A percentile compares a stretch with the other conserved stretches of the same genome.
Conservation (phyloP, 179 eudicot genomes). For the Corrigiola litoralis region DNA sequence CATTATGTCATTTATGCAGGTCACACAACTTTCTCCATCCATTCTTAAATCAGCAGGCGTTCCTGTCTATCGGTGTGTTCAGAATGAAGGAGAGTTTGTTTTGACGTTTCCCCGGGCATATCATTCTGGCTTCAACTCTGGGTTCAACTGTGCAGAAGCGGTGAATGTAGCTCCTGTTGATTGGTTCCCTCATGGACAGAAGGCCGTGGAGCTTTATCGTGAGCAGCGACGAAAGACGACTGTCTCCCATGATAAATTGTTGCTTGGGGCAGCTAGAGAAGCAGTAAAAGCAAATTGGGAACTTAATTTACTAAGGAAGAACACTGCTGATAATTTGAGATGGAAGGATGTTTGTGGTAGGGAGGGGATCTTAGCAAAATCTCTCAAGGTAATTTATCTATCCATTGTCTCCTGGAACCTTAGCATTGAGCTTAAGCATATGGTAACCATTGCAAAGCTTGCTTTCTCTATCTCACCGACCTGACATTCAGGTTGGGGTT, state of each 20-base stretch:
- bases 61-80: slow-evolving; percentile 88
- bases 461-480: neutral
- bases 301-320: slow-evolving; percentile 61
- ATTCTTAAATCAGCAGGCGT: slow-evolving; percentile 79
- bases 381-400: slow-evolving; percentile 60
- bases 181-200: slow-evolving; percentile 97
- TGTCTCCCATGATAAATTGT: slow-evolving; percentile 89
- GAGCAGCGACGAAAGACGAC: slow-evolving; percentile 85
- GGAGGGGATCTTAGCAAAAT: slow-evolving; percentile 79
- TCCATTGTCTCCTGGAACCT: neutral
- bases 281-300: slow-evolving; percentile 99
- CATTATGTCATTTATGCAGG: slow-evolving; percentile 41
- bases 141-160: slow-evolving; percentile 99
- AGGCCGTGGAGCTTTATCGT: slow-evolving; percentile 93
- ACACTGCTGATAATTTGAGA: slow-evolving; percentile 61
- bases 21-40: slow-evolving; percentile 90
- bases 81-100: slow-evolving; percentile 85
- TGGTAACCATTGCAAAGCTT: neutral
- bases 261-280: slow-evolving; percentile 96
- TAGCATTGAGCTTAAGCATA: too few species aligned
- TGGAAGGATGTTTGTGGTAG: slow-evolving; percentile 90
- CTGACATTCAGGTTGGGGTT: too few species aligned
- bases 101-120: slow-evolving; percentile 97
- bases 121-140: slow-evolving; percentile 95
- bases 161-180: slow-evolving; percentile 98